Conservation (phyloP, 2,329 filamentous ascomycete species). For the Paradendryphiella salina region DNA sequence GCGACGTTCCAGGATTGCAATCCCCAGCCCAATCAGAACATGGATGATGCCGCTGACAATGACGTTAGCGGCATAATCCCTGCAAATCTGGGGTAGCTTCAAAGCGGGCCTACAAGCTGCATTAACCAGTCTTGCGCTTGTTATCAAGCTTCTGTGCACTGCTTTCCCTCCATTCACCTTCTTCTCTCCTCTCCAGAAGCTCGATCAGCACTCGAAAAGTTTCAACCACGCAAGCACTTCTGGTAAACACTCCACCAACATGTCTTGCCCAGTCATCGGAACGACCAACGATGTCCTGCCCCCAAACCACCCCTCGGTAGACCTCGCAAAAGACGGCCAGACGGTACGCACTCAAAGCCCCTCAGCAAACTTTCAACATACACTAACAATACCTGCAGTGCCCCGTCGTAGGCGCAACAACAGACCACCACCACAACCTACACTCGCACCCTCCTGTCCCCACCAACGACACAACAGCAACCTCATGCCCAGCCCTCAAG, state of each 20-base stretch:
- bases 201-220: no score
- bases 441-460: slow-evolving; percentile 49
- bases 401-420: slow-evolving; percentile 52
- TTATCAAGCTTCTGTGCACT: background rate
- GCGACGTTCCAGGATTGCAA: background rate
- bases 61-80: slow-evolving; percentile 12
- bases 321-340: slow-evolving; percentile 47
- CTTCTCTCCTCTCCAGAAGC: background rate
- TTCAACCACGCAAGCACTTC: no score
- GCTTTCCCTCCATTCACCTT: background rate
- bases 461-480: slow-evolving; percentile 37
- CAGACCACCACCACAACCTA: slow-evolving; percentile 51
- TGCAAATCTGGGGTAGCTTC: slow-evolving; percentile 25
- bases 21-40: slow-evolving; percentile 13
- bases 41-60: slow-evolving; percentile 16
- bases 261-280: slow-evolving; percentile 47
- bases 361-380: background rate
- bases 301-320: slow-evolving; percentile 49
- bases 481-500: slow-evolving; percentile 50
- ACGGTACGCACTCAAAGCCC: slow-evolving; percentile 21
- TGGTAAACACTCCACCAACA: no score
- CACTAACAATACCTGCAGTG: slow-evolving; percentile 34
- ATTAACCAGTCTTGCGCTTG: slow-evolving; percentile 3
- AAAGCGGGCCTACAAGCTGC: slow-evolving; percentile 11
- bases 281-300: slow-evolving; percentile 51